Evolutionary conservation across 345 rosid genomes (phyloP), one percentile per base, ranked within the genome.

Genomic region (Sapria himalayana): DNA sequence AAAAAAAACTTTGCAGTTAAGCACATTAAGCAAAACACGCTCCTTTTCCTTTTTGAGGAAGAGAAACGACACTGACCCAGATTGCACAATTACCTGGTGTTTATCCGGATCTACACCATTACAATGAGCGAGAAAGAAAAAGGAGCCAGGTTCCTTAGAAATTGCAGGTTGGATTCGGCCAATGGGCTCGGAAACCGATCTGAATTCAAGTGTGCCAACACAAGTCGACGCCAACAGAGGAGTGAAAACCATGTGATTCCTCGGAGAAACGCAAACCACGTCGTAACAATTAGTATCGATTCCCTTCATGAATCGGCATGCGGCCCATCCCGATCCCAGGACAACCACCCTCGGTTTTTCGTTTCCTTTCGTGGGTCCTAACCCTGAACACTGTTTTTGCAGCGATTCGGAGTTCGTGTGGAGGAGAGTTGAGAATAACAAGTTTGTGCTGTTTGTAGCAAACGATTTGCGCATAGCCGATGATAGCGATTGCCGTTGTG

Each of bases 141-240:
- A 80, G 9, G 91, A 80, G 0, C 74, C 78, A 1, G 96, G 93
- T 6, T 66, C 77, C 25, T 59, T 44, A 0, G 92, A 81, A 33
- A 86, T 74, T 15, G 97, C 79, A 14, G 92, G 94, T 29, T 81
- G 97, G 54, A 86, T 78, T 36, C 94, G 67, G 9, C 63, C 69
- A 3, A 81, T 70, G 10, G 94, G 94, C 50, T 86, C 89, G 19
- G 94, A 86, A 8, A 86, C 92, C 3, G 94, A 81, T 66, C 94
- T 61, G 63, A 86, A 86, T 52, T 86, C 94, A 24, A 86, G 89
- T 6, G 89, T 86, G 10, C 94, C 97, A 22, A 81, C 94, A 41
- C 97, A 86, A n/a, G 94, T 86, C 13, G 97, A 86, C 20, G 94
- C 97, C 25, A 81, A 58, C 3, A 81, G 72, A 31, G 94, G 94